These are phyloP conservation scores for Babesia divergens DNA, from an alignment of 169 alveolate species.

Conservation along the genomic window DNA sequence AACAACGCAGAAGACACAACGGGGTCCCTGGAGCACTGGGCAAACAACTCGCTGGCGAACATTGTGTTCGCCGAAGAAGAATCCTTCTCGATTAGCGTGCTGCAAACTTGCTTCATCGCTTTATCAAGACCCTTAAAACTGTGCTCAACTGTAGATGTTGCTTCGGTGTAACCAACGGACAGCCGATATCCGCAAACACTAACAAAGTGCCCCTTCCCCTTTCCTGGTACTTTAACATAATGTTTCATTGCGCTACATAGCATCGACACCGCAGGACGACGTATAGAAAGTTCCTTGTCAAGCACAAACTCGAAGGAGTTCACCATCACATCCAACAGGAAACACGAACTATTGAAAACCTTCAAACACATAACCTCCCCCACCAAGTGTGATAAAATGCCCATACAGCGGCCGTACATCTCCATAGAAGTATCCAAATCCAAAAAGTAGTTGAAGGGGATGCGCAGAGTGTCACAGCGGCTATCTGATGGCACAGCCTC, in stretches of 20 bases:
- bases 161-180: neutral
- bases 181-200: slow-evolving; percentile 11
- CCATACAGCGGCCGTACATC: slow-evolving; percentile 30
- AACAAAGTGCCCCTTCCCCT: neutral
- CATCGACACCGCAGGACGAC: slow-evolving; percentile 24
- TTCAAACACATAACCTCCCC: slow-evolving; percentile 5
- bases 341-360: slow-evolving; percentile 8
- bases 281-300: slow-evolving; percentile 15
- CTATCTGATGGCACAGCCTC: neutral
- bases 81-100: neutral
- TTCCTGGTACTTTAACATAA: slow-evolving; percentile 8
- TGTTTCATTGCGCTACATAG: neutral
- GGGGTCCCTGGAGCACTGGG: slow-evolving; percentile 12
- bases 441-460: neutral
- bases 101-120: slow-evolving; percentile 17
- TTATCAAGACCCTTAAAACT: slow-evolving; percentile 11
- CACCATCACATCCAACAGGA: slow-evolving; percentile 16
- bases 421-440: slow-evolving; percentile 3
- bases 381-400: neutral
- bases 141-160: neutral
- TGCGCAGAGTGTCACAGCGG: neutral
- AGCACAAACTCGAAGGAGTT: slow-evolving; percentile 21
- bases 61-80: slow-evolving; percentile 15
- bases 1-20: neutral
- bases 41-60: slow-evolving; percentile 16